Base-by-base conservation (phyloP, 768 basidiomycete genomes). In the Tylopilus plumbeoviolaceoides region DNA sequence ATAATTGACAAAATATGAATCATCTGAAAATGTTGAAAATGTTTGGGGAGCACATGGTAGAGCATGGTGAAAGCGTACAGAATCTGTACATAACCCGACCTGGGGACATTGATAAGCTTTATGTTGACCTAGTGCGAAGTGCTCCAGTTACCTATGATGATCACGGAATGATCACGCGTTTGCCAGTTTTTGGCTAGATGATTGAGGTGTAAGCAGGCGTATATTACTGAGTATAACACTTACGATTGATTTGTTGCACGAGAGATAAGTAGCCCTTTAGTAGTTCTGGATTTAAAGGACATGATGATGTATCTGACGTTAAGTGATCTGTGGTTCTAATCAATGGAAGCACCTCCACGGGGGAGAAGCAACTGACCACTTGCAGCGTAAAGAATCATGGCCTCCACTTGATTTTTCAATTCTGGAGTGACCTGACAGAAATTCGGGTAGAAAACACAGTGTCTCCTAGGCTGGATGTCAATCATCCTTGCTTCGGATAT, bases 1-100 rank as follows among this genome's bases (percentile, higher is more conserved):
- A 41, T 71, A 76, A 45, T 80, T 73, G 10, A 73, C 39, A 47
- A 76, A 77, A 23, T 65, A 61, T 17, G 68, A 66, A 14, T 51
- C 40, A 36, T 61, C 76, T 77, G 51, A 39, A 7, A 23, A 23
- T 2, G 23, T 23, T 5, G 23, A 23, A 23, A 23, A 23, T 23
- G n/a, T n/a, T n/a, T n/a, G n/a, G n/a, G n/a, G n/a, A n/a, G n/a
- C n/a, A n/a, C n/a, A n/a, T n/a, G n/a, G n/a, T n/a, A n/a, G n/a
- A n/a, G n/a, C n/a, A n/a, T n/a, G n/a, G 17, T 14, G 15, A 11
- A 30, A 11, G 52, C 68, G 8, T 48, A 69, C 68, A 63, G 44
- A 71, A 65, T 28, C 28, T 56, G 21, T 55, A 44, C 69, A 71
- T 69, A 14, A 64, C 58, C 30, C 63, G 65, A 30, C 70, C 68